Evolutionary conservation across 2,329 filamentous ascomycete genomes (phyloP).

Genomic region (Fusarium decemcellulare): DNA sequence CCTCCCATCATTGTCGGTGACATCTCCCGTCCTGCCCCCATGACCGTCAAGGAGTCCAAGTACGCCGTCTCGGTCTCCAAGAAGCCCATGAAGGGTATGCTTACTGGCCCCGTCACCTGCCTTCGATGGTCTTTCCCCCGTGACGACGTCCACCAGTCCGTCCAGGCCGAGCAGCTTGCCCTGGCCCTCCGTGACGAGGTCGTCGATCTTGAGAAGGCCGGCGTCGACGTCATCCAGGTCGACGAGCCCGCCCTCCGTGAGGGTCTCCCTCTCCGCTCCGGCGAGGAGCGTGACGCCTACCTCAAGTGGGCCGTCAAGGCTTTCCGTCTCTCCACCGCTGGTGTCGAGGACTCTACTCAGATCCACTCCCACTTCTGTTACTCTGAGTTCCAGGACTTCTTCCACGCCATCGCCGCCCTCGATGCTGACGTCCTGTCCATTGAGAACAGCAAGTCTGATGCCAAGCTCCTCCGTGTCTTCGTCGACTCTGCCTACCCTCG

Average conservation of each 20-base stretch:
- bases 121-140: slow-evolving; percentile 99
- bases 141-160: slow-evolving; percentile 99
- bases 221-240: slow-evolving; percentile 98
- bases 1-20: slow-evolving; percentile 99
- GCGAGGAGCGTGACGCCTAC: slow-evolving; percentile 96
- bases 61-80: slow-evolving; percentile 96
- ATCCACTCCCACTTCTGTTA: slow-evolving; percentile 99
- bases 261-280: slow-evolving; percentile 95
- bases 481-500: slow-evolving; percentile 97
- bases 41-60: slow-evolving; percentile 99
- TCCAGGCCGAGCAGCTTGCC: slow-evolving; percentile 98
- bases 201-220: slow-evolving; percentile 95
- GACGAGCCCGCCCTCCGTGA: slow-evolving; percentile 99
- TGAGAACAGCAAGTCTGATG: slow-evolving; percentile 99
- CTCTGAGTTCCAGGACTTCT: slow-evolving; percentile 99
- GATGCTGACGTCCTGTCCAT: slow-evolving; percentile 99
- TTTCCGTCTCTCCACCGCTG: slow-evolving; percentile 95
- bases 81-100: slow-evolving; percentile 99
- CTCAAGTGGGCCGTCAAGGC: slow-evolving; percentile 97
- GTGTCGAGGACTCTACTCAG: slow-evolving; percentile 95
- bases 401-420: slow-evolving; percentile 98
- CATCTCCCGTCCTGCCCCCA: slow-evolving; percentile 94
- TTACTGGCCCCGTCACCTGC: slow-evolving; percentile 99
- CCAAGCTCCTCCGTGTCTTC: slow-evolving; percentile 99
- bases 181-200: slow-evolving; percentile 99